Conservation (phyloP, 1,284 basidiomycete species). For the Rhodotorula sp. region DNA sequence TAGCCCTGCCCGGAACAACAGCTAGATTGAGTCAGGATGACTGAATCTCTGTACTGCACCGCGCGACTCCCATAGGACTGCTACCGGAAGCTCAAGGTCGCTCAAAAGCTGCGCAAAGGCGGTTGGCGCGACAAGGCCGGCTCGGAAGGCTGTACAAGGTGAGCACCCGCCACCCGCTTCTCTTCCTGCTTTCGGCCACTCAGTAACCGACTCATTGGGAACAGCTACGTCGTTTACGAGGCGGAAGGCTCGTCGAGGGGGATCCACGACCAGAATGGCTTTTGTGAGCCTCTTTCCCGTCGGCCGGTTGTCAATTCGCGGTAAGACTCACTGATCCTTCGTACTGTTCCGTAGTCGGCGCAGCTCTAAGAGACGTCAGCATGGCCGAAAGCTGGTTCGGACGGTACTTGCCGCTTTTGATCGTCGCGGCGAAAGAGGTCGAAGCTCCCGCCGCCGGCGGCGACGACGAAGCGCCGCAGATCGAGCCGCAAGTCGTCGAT, state of each 20-base stretch:
- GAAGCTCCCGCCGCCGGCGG: too few species aligned
- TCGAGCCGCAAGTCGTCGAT: not conserved
- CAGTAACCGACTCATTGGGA: too few species aligned
- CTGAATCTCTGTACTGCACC: too few species aligned
- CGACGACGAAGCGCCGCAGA: too few species aligned
- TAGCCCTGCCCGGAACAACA: too few species aligned
- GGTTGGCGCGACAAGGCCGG: constrained; percentile 18
- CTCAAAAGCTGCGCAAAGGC: constrained; percentile 11
- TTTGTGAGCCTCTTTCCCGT: constrained; percentile 9
- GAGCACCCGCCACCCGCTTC: not conserved
- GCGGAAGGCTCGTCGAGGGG: not conserved
- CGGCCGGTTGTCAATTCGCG: too few species aligned
- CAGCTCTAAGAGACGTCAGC: constrained; percentile 6
- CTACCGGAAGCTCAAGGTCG: constrained; percentile 1
- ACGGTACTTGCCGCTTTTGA: constrained; percentile 6
- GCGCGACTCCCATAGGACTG: constrained; percentile 5
- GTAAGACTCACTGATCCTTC: too few species aligned
- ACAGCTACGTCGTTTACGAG: constrained; percentile 18
- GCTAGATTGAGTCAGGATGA: not conserved
- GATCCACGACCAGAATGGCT: constrained; percentile 2
- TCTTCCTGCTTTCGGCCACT: too few species aligned
- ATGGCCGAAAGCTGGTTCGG: constrained; percentile 22
- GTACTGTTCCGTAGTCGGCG: not conserved
- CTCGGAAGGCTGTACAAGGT: constrained; percentile 14
- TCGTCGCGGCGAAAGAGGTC: not conserved